Evolutionary conservation across 1,284 basidiomycete species (phyloP), one percentile per base, ranked within the genome.

Genomic region (Amylostereum areolatum): DNA sequence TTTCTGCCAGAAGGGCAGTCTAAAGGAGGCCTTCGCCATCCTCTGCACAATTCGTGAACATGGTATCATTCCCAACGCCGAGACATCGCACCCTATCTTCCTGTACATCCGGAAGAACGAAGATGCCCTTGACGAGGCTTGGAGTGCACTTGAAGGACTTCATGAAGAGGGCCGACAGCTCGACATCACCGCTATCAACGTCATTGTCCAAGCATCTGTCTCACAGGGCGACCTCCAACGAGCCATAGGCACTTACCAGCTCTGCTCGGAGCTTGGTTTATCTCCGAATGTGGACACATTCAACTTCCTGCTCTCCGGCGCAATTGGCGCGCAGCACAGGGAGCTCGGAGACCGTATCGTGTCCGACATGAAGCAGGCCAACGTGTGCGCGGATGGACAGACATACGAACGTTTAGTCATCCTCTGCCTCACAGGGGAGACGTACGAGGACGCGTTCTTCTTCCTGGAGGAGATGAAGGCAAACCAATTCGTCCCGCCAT

Each of bases 401-500:
- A 89, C 83, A 4, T 92, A 84, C 65, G 78, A 82, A 55, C 69
- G 73, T 35, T 73, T 92, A 65, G 78, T 93, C 53, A 57, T 69
- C 11, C 74, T 93, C 3, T 85, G 81, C 60, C 72, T 92, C 24
- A 81, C 81, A 1, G 85, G 89, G 59, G 62, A 75, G 10, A 72
- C 69, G 2, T 94, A 92, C 65, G 90, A 93, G 60, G 86, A 91
- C 58, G 89, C 90, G 0, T 94, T 94, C 69, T 85, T 82, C 65
- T 92, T 89, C 64, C 75, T 94, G 31, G 90, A 93, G 62, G 85
- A 90, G 69, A 89, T 91, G 85, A 92, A 93, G 65, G 66, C 71
- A 0, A 74, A 74, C 43, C 72, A 72, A 10, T 70, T 80, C 61
- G 62, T 71, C 33, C 89, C 90, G 2, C 64, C 78, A 1, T 58